Evolutionary conservation across 202 grass and related monocot species (phyloP), one percentile per base, ranked within the genome.

Genomic region (Elaeis oleifera): DNA sequence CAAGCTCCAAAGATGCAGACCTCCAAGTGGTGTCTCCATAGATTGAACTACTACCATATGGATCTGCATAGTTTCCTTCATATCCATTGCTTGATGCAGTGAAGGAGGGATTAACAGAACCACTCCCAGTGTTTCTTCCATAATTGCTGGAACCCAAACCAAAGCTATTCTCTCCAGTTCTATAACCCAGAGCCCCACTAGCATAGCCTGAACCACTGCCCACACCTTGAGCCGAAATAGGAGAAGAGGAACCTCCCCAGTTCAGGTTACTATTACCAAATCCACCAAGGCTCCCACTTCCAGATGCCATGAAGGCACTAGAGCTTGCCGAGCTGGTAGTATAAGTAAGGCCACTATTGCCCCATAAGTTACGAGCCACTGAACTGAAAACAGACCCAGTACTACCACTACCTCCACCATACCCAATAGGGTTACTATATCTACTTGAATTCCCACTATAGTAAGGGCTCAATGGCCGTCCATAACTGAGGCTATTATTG

Each of bases 281-380:
- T 7, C 60, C 50, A 13, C 51, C 58, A 26, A 76, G 72, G 29
- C 51, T 68, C 1, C 71, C 81, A 76, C 65, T 84, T 73, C 77
- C 72, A 76, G 74, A 68, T 67, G 71, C 71, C 60, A 75, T 69
- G 50, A 85, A 96, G 54, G 81, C 78, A 77, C 74, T 90, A 6
- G 80, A 60, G 68, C 79, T 85, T 74, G 71, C 58, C 63, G 67
- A 73, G 65, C 76, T 88, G 29, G 31, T 54, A 0, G 64, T 31
- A 58, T 84, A 87, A 61, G 82, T 87, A 20, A 75, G 74, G 61
- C 39, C 74, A 56, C 75, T 72, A 80, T 81, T 85, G n/a, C 79
- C 71, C 91, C 87, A 90, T 22, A 90, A 73, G 81, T 78, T 96
- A 70, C 87, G 75, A 61, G 78, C 28, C 64, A 81, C 61, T 73